phyloP scores from a whole-genome alignment of 441 rosid genomes.

The Pelargonium myrrhifolium region DNA sequence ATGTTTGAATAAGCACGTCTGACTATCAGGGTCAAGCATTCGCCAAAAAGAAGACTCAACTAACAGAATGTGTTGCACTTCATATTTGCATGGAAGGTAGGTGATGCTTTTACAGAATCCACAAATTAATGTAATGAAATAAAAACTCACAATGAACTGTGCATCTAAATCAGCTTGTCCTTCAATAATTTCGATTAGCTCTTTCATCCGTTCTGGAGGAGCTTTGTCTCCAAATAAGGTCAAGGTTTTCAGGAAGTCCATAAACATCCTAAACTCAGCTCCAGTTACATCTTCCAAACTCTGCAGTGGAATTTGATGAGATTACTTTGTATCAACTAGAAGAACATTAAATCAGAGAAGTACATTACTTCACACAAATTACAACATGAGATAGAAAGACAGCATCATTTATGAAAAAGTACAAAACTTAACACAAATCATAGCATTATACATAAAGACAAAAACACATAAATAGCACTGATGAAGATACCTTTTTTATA shows the following conservation, averaged over 20 bases:
- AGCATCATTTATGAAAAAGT: not conserved
- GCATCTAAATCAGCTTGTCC: conserved; percentile 95
- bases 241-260: conserved; percentile 87
- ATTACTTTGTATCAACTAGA: conserved; percentile 9
- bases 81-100: not conserved
- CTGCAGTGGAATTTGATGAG: conserved; percentile 36
- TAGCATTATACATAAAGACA: not conserved
- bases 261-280: conserved; percentile 92
- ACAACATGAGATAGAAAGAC: not conserved
- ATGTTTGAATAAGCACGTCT: not conserved
- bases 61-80: not conserved
- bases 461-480: not conserved
- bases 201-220: conserved; percentile 84
- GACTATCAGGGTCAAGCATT: not conserved
- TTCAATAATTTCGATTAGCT: conserved; percentile 78
- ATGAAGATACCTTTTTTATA: conserved; percentile 59
- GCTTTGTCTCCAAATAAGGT: conserved; percentile 91
- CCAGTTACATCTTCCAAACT: conserved; percentile 92
- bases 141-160: conserved; percentile 63
- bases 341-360: not conserved
- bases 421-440: not conserved
- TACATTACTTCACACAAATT: not conserved
- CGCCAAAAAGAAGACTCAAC: not conserved
- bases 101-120: not conserved
- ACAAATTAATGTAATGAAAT: not conserved